Evolutionary conservation across 371 early-diverging fungal genomes (phyloP), one percentile per base, ranked within the genome.

Genomic region (Basidiobolus meristosporus): DNA sequence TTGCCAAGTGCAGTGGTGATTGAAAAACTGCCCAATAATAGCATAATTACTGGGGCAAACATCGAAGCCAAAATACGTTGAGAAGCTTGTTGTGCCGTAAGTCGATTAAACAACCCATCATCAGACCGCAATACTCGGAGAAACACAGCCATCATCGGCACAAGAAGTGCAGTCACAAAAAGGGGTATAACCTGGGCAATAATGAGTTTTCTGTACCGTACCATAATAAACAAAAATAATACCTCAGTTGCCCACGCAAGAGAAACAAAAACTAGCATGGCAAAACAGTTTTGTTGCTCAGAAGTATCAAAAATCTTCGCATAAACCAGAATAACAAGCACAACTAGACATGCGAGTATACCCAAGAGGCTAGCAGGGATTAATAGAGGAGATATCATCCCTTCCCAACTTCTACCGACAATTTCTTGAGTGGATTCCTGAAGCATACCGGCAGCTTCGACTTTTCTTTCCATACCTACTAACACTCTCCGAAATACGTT

Each of bases 401-500:
- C n/a, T n/a, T n/a, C n/a, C n/a, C n/a, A n/a, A n/a, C n/a, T n/a
- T n/a, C n/a, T n/a, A n/a, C n/a, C n/a, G n/a, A n/a, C n/a, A n/a
- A n/a, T n/a, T n/a, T n/a, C n/a, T n/a, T n/a, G n/a, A n/a, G 38
- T 36, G 0, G 30, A 31, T 34, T 14, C 51, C 14, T 52, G 57
- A 21, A 63, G 54, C 2, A 76, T 46, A 12, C 61, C 71, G 12
- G 72, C 71, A 1, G 82, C 77, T 18, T 73, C 65, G 9, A 71
- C 69, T 57, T 73, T 76, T 36, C 96, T 69, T 53, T 95, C 96
- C 48, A 74, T 65, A 12, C 84, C 79, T 41, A 96, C 73, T 89
- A 93, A 82, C 51, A 93, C 96, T 43, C 88, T 68, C 96, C 96
- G 93, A 7, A 96, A 81, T 0, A 93, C 91, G 54, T 90, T 92